Conservation (phyloP, 148 eudicot genomes). For the Pharnaceum exiguum region DNA sequence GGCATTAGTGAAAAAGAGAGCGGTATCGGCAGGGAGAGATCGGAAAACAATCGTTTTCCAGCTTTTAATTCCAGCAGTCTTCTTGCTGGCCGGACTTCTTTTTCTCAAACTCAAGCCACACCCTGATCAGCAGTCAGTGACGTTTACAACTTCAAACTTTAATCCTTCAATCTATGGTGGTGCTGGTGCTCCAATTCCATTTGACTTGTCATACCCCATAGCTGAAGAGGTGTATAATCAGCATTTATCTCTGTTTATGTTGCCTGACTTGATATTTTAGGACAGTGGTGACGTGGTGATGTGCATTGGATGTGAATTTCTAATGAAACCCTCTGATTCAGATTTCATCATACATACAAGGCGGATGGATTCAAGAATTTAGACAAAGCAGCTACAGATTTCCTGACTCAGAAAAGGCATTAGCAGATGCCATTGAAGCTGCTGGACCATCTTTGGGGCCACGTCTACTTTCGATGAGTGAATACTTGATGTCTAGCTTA, state of each 20-base stretch:
- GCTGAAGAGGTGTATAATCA: conserved; percentile 46
- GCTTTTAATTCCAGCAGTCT: conserved; percentile 81
- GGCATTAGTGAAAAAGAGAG: conserved; percentile 85
- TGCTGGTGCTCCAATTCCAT: conserved; percentile 97
- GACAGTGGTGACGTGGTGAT: too few species aligned
- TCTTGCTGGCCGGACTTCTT: conserved; percentile 81
- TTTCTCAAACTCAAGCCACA: conserved; percentile 81
- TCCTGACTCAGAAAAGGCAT: conserved; percentile 69
- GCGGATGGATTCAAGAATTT: conserved; percentile 87
- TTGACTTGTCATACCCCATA: conserved; percentile 62
- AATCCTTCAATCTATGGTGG: conserved; percentile 87
- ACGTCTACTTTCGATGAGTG: conserved; percentile 83
- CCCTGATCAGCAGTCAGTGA: conserved; percentile 79
- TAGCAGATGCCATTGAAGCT: conserved; percentile 77
- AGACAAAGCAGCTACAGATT: conserved; percentile 62
- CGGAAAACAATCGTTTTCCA: conserved; percentile 87
- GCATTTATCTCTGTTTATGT: conserved; percentile 1
- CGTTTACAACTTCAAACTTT: conserved; percentile 77
- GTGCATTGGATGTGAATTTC: neutral
- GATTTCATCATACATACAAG: conserved; percentile 69
- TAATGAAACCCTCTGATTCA: conserved; percentile 24
- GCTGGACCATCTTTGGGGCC: conserved; percentile 90
- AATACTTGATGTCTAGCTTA: conserved; percentile 91
- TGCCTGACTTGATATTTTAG: neutral
- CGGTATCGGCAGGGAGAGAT: conserved; percentile 81